Percentiles rank a stretch among this genome's conserved stretches.
phyloP scores from a whole-genome alignment of 2,329 filamentous ascomycete species.

The Bipolaris bicolor region DNA sequence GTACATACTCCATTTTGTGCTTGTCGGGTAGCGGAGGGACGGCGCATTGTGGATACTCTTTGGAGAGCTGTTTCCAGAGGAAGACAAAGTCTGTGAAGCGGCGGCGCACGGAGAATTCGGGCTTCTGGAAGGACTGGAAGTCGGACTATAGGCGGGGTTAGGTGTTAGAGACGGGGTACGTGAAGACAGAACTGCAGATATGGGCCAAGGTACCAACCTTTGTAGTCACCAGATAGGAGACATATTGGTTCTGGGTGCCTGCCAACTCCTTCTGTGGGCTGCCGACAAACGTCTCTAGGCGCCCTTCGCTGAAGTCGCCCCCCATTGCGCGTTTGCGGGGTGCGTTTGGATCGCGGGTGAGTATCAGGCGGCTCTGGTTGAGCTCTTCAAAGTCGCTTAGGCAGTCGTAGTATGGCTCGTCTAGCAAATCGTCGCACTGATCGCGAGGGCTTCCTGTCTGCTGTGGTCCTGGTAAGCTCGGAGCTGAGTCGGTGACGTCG shows the following conservation, averaged over 20 bases:
- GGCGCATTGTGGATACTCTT: conserved; percentile 88
- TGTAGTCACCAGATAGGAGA: conserved; percentile 93
- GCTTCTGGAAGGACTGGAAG: conserved; percentile 88
- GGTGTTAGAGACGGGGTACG: conserved; percentile 9
- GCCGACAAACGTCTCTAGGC: conserved; percentile 81
- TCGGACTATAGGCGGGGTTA: conserved; percentile 69
- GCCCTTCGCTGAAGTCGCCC: conserved; percentile 62
- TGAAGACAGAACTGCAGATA: not conserved
- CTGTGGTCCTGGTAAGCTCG: conserved; percentile 12
- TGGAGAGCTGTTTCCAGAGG: conserved; percentile 85
- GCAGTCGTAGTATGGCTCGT: conserved; percentile 23
- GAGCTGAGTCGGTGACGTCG: conserved; percentile 26
- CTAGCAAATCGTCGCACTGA: conserved; percentile 13
- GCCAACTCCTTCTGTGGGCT: conserved; percentile 93
- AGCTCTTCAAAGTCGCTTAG: conserved; percentile 21
- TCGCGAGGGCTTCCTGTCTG: conserved; percentile 7
- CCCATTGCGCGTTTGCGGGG: conserved; percentile 37
- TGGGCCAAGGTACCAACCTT: conserved; percentile 62
- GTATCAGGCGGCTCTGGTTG: conserved; percentile 8
- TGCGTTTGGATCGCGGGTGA: conserved; percentile 9
- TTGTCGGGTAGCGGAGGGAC: conserved; percentile 96
- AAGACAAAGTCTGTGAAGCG: conserved; percentile 99
- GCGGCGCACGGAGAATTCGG: conserved; percentile 78
- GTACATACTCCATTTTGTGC: conserved; percentile 98
- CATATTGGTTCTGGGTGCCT: conserved; percentile 93